phyloP scores from a whole-genome alignment of 2,329 filamentous ascomycete genomes.

The Aspergillus niger region DNA sequence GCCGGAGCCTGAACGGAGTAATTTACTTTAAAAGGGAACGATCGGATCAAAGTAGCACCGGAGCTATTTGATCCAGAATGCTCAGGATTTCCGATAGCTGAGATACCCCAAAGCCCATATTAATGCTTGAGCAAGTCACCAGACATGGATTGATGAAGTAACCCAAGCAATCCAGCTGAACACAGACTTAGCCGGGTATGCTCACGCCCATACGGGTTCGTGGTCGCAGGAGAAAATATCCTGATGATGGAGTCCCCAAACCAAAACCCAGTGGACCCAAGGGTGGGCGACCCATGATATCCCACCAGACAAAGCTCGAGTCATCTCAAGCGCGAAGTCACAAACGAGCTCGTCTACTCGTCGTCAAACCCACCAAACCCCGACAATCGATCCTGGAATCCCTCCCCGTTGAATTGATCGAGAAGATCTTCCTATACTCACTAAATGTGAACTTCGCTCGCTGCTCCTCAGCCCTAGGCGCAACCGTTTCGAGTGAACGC shows the following conservation, averaged over 20 bases:
- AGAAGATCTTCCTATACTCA: constrained; percentile 54
- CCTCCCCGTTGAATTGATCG: constrained; percentile 55
- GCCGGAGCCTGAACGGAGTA: too few species aligned
- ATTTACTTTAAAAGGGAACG: too few species aligned
- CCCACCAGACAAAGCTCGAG: constrained; percentile 7
- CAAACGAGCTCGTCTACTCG: constrained; percentile 19
- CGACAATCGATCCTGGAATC: constrained; percentile 43
- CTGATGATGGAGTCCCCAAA: constrained; percentile 7
- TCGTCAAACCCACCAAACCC: constrained; percentile 8
- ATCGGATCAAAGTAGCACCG: too few species aligned
- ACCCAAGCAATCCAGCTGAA: not conserved
- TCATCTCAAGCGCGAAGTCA: constrained; percentile 15
- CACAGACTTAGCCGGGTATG: constrained; percentile 45
- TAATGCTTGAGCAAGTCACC: not conserved
- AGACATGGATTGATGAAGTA: not conserved
- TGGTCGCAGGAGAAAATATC: constrained; percentile 28
- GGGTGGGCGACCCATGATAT: constrained; percentile 20
- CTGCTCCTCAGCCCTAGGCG: constrained; percentile 45
- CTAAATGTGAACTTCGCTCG: constrained; percentile 49
- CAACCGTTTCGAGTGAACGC: constrained; percentile 42
- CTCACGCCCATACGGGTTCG: constrained; percentile 37
- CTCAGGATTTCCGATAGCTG: too few species aligned
- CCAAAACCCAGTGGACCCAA: constrained; percentile 18
- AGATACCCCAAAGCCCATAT: not conserved
- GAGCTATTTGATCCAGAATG: too few species aligned